A percentile compares a stretch with the other conserved stretches of the same genome.
Conservation (phyloP, 2,329 filamentous ascomycete genomes). For the Xylaria hypoxylon region DNA sequence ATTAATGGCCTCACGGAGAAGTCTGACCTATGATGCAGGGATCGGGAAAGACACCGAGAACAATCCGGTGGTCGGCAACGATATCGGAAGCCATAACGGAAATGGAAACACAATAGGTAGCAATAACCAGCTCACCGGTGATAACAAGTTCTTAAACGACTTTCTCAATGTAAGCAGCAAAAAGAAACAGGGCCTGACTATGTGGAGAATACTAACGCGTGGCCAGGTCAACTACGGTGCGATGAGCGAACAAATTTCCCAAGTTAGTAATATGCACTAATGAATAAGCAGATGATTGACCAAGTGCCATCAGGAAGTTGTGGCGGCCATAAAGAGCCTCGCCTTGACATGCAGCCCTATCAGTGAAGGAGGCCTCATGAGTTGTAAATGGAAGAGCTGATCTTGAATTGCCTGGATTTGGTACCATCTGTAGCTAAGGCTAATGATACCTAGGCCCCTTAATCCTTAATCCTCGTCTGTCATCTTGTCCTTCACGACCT, state of each 20-base stretch:
- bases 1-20: too few species aligned
- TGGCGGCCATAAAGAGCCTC: constrained; percentile 29
- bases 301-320: constrained; percentile 16
- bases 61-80: constrained; percentile 8
- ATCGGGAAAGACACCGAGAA: background rate
- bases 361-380: constrained; percentile 10
- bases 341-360: constrained; percentile 9
- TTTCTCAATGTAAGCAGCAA: constrained; percentile 14
- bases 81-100: constrained; percentile 9
- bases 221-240: constrained; percentile 19
- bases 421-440: background rate
- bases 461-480: constrained; percentile 46
- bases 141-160: constrained; percentile 20
- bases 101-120: constrained; percentile 6
- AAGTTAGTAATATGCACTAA: constrained; percentile 27
- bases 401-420: background rate
- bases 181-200: background rate
- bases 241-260: constrained; percentile 17
- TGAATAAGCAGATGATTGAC: constrained; percentile 22
- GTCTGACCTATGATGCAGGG: background rate
- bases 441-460: background rate
- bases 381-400: constrained; percentile 18
- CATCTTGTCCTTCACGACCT: constrained; percentile 51
- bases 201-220: constrained; percentile 1
- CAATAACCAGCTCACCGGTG: constrained; percentile 1